Base-by-base conservation (phyloP, 768 basidiomycete genomes). In the Pisolithus sp. region DNA sequence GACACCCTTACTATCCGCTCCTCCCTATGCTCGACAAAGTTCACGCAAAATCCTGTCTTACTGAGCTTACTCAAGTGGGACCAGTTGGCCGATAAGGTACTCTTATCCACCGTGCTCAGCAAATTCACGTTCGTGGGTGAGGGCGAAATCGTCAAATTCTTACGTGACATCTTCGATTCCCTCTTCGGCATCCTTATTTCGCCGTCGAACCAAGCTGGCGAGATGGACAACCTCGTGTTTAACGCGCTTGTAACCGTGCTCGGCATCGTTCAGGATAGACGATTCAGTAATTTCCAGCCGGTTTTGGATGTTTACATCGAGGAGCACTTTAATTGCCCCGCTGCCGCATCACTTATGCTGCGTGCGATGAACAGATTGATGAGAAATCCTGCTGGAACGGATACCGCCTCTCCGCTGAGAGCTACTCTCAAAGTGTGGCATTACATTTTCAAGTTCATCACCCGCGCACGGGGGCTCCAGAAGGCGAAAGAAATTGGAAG, bases 371-470 rank as follows among this genome's bases (percentile, higher is more conserved):
- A 89, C 61, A 77, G 81, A 23, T 79, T 96, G 13, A 74, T 97
- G 38, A 73, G 73, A 34, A 80, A 86, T 59, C 90, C 91, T 12
- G 81, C 84, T 0, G 78, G 82, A 20, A 70, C 74, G 8, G 88
- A 90, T 21, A 81, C 79, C 3, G 92, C 88, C 0, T 84, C 87
- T 17, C 79, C 81, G 5, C 77, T 97, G 50, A 84, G 94, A 31
- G 84, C 91, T 10, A 89, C 93, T 15, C 74, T 98, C 54, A 97
- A 97, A 67, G 95, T 97, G 28, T 95, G 93, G 93, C 88, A 93
- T 62, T 92, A 94, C 63, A 83, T 98, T 59, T 91, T 97, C 81
- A 90, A 89, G 65, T 91, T 98, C 69, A 88, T 96, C 61, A 83
- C 89, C 15, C 80, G 89, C n/a, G 86, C 93, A 2, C 76, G 93